Percentiles rank a stretch among this genome's conserved stretches.
Evolutionary conservation across 2,329 filamentous ascomycete species (phyloP).

Genomic region (Diaporthe batatas): DNA sequence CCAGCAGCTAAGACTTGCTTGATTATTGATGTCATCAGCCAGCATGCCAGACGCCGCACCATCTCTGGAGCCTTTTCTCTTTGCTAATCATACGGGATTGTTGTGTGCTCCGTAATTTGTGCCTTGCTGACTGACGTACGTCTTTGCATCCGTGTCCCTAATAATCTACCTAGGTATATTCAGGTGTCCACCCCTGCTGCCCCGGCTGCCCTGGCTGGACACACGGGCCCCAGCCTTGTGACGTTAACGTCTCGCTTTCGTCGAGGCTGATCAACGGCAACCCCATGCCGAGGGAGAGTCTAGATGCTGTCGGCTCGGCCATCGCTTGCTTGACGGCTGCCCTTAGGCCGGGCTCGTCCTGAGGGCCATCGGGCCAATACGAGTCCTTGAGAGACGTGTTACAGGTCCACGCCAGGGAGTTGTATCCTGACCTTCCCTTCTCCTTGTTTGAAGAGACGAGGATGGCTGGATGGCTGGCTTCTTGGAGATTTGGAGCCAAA

Average conservation of each 20-base stretch:
- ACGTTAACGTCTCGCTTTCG: constrained; percentile 29
- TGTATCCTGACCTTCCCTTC: constrained; percentile 9
- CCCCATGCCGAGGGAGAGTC: constrained; percentile 7
- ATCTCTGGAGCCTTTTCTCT: background rate
- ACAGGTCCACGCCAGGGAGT: constrained; percentile 24
- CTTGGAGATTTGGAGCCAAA: constrained; percentile 10
- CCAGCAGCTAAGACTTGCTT: constrained; percentile 10
- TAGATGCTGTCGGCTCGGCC: constrained; percentile 21
- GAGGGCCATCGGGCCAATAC: constrained; percentile 7
- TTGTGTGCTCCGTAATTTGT: background rate
- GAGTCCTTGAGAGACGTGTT: background rate
- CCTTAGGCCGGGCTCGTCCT: constrained; percentile 7
- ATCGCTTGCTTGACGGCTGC: constrained; percentile 21
- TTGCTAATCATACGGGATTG: background rate
- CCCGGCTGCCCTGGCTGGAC: background rate
- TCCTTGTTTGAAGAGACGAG: background rate
- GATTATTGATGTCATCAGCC: constrained; percentile 4
- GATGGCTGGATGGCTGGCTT: background rate
- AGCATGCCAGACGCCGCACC: constrained; percentile 11
- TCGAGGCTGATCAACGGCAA: constrained; percentile 28
- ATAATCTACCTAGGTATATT: background rate
- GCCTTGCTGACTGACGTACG: background rate
- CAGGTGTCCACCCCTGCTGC: no score
- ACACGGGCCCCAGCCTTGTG: constrained; percentile 23
- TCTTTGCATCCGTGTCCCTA: background rate